Percentiles rank a stretch among this genome's conserved stretches.
Evolutionary conservation across 1,284 basidiomycete species (phyloP).

Genomic region (Tylopilus orsonianus): DNA sequence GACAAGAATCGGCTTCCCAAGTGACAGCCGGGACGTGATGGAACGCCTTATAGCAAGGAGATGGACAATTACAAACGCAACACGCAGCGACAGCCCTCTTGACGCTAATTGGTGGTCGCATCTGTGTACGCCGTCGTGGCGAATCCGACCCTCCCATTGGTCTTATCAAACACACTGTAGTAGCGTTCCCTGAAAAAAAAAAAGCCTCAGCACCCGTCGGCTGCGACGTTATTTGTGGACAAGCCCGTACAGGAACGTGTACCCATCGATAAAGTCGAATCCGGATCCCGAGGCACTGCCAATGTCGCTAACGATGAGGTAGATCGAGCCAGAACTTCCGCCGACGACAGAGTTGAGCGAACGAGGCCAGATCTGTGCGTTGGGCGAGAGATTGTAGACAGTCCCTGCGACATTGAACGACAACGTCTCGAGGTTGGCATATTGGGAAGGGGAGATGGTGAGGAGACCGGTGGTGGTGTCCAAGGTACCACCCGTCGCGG

Average conservation of each 20-base stretch:
- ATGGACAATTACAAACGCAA: too few species aligned
- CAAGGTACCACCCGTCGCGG: constrained; percentile 48
- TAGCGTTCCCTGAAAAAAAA: constrained; percentile 43
- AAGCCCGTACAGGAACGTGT: constrained; percentile 11
- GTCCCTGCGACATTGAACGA: constrained; percentile 31
- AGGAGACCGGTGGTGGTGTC: constrained; percentile 48
- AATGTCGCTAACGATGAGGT: constrained; percentile 43
- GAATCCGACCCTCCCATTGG: constrained; percentile 45
- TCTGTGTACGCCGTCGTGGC: constrained; percentile 37
- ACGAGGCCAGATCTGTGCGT: constrained; percentile 57
- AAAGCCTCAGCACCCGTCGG: constrained; percentile 28
- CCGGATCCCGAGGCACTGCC: constrained; percentile 42
- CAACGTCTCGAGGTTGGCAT: not conserved
- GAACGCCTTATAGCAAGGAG: not conserved
- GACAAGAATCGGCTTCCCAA: too few species aligned
- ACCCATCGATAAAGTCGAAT: constrained; percentile 31
- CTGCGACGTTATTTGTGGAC: too few species aligned
- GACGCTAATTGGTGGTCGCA: constrained; percentile 43
- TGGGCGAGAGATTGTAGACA: constrained; percentile 42
- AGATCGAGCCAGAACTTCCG: constrained; percentile 40
- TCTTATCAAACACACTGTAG: constrained; percentile 51
- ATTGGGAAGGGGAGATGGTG: constrained; percentile 39
- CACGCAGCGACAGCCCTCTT: too few species aligned
- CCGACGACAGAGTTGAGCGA: constrained; percentile 44
- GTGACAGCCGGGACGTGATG: not conserved